Evolutionary conservation across 768 basidiomycete species (phyloP).

Genomic region (Podaxis sp.): DNA sequence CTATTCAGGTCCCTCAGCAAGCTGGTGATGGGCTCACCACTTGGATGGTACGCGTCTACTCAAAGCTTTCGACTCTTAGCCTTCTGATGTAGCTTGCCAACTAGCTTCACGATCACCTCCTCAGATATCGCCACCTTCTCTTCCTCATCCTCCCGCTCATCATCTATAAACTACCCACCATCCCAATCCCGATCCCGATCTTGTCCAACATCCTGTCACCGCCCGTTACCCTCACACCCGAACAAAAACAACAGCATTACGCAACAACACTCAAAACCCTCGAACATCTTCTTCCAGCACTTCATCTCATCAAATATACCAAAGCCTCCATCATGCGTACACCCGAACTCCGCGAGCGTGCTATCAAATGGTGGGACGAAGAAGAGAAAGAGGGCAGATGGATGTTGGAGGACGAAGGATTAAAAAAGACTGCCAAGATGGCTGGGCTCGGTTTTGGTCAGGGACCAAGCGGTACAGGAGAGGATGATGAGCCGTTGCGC

Average conservation of each 20-base stretch:
- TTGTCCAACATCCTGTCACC: slow-evolving; percentile 27
- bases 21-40: slow-evolving; percentile 28
- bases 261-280: slow-evolving; percentile 24
- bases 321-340: slow-evolving; percentile 58
- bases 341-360: slow-evolving; percentile 46
- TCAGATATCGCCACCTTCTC: slow-evolving; percentile 51
- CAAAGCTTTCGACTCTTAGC: not conserved
- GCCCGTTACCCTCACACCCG: slow-evolving; percentile 26
- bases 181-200: slow-evolving; percentile 31
- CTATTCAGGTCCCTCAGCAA: slow-evolving; percentile 43
- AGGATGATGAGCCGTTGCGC: slow-evolving; percentile 12
- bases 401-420: slow-evolving; percentile 46
- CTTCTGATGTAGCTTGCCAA: slow-evolving; percentile 2
- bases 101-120: slow-evolving; percentile 68
- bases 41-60: slow-evolving; percentile 35
- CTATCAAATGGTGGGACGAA: slow-evolving; percentile 54
- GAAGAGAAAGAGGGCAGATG: slow-evolving; percentile 53
- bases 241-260: slow-evolving; percentile 12
- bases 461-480: slow-evolving; percentile 11
- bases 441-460: slow-evolving; percentile 43
- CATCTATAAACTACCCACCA: slow-evolving; percentile 36
- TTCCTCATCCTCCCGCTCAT: slow-evolving; percentile 59
- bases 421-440: slow-evolving; percentile 46
- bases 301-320: slow-evolving; percentile 57
- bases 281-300: slow-evolving; percentile 40